phyloP scores from a whole-genome alignment of 2,329 filamentous ascomycete genomes.

The Biscogniauxia sp. region DNA sequence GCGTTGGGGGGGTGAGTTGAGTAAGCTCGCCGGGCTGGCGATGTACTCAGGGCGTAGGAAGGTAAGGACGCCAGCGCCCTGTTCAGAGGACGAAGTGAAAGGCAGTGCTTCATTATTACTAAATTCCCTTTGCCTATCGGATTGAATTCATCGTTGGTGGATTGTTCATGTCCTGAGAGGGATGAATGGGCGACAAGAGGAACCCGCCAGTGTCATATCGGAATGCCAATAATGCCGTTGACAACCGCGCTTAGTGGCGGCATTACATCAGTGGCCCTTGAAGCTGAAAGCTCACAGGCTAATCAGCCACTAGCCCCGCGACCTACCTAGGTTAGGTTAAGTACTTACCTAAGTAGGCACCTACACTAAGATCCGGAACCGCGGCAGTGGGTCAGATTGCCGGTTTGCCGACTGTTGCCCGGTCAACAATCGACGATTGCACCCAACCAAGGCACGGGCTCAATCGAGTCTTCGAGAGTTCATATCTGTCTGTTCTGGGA shows the following conservation, averaged over 20 bases:
- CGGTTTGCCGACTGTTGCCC: conserved; percentile 38
- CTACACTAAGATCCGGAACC: conserved; percentile 11
- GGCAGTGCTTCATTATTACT: conserved; percentile 24
- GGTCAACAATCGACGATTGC: conserved; percentile 32
- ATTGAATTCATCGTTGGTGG: conserved; percentile 14
- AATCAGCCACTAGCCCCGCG: conserved; percentile 9
- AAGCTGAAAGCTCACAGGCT: neutral
- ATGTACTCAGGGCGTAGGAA: conserved; percentile 5
- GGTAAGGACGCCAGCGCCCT: conserved; percentile 20
- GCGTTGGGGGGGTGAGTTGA: conserved; percentile 59
- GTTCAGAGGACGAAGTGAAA: conserved; percentile 21
- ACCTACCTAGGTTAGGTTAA: no score
- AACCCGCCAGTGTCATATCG: conserved; percentile 21
- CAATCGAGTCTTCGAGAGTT: conserved; percentile 4
- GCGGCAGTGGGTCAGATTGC: neutral
- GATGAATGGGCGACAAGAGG: conserved; percentile 10
- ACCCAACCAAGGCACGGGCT: neutral
- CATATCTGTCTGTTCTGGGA: conserved; percentile 8
- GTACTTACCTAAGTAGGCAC: no score
- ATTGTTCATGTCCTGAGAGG: conserved; percentile 8
- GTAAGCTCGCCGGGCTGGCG: conserved; percentile 35
- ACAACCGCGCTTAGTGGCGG: conserved; percentile 29
- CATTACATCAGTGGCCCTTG: conserved; percentile 16
- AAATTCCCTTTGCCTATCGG: conserved; percentile 3
- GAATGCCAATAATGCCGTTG: neutral